phyloP scores from a whole-genome alignment of 192 early-diverging fungal genomes.

The Dissophora ornata region DNA sequence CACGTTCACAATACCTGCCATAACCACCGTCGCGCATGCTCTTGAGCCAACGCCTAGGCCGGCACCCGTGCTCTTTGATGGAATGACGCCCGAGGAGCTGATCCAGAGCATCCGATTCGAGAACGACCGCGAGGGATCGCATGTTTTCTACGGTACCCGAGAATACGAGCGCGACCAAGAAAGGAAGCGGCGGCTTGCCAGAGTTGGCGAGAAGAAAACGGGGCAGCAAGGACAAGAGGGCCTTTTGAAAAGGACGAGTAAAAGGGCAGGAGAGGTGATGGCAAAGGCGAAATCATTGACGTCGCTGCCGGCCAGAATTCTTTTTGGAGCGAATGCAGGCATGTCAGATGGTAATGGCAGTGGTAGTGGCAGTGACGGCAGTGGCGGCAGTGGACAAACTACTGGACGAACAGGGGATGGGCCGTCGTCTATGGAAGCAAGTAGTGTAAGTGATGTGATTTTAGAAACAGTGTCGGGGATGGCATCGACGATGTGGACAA shows the following conservation, averaged over 20 bases:
- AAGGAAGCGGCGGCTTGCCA: neutral
- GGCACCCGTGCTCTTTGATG: constrained; percentile 28
- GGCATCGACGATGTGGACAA: constrained; percentile 5
- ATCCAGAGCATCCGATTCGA: constrained; percentile 29
- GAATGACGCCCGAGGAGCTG: constrained; percentile 25
- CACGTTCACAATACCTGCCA: too few relatives aligned
- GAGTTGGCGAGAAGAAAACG: neutral
- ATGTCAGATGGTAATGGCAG: too few relatives aligned
- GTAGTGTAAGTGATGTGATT: neutral
- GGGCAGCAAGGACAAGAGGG: too few relatives aligned
- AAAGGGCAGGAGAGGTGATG: too few relatives aligned
- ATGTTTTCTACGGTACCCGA: constrained; percentile 17
- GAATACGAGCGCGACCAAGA: constrained; percentile 24
- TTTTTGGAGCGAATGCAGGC: too few relatives aligned
- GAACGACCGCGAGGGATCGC: constrained; percentile 16
- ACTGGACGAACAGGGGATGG: neutral
- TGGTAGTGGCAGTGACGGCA: neutral
- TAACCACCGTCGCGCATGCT: too few relatives aligned
- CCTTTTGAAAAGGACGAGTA: too few relatives aligned
- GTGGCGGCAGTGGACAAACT: neutral
- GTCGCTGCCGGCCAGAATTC: too few relatives aligned
- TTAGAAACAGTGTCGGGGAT: neutral
- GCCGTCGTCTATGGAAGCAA: neutral
- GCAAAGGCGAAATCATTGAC: too few relatives aligned
- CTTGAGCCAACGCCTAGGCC: too few relatives aligned